Evolutionary conservation across 1,284 basidiomycete genomes (phyloP).

Genomic region (Tylopilus sp.): DNA sequence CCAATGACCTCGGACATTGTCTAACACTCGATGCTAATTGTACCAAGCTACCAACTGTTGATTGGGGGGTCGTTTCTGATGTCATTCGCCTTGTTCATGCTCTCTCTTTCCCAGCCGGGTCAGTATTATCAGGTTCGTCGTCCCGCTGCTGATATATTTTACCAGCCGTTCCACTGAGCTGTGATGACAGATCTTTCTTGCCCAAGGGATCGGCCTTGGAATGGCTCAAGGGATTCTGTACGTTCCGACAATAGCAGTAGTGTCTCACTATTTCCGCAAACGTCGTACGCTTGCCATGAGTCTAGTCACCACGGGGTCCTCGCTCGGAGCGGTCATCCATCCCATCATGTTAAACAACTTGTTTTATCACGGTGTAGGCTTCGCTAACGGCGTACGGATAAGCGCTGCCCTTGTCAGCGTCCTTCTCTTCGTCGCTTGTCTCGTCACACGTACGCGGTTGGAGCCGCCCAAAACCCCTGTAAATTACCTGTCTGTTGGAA

Average conservation of each 20-base stretch:
- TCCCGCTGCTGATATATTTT: not conserved
- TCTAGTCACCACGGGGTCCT: constrained; percentile 32
- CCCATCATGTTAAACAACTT: constrained; percentile 43
- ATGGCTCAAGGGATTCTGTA: constrained; percentile 32
- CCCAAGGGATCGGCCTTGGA: constrained; percentile 35
- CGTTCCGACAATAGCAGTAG: constrained; percentile 32
- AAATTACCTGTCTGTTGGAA: constrained; percentile 26
- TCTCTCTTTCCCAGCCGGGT: constrained; percentile 26
- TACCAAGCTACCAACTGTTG: constrained; percentile 28
- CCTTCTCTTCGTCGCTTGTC: constrained; percentile 26
- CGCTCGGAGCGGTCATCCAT: constrained; percentile 33
- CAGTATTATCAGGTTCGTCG: constrained; percentile 27
- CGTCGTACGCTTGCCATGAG: constrained; percentile 37
- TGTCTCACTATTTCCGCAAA: constrained; percentile 36
- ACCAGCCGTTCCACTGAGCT: not conserved
- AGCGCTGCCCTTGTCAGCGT: constrained; percentile 31
- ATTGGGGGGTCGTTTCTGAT: constrained; percentile 26
- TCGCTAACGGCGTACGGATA: constrained; percentile 31
- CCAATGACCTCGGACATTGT: not conserved
- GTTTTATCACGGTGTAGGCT: constrained; percentile 29
- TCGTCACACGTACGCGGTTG: constrained; percentile 32
- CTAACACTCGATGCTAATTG: constrained; percentile 1
- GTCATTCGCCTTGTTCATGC: constrained; percentile 31
- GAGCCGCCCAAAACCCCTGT: constrained; percentile 14
- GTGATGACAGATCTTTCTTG: constrained; percentile 31